Evolutionary conservation across 2,329 filamentous ascomycete species (phyloP).

Genomic region (Alternaria gansuensis): DNA sequence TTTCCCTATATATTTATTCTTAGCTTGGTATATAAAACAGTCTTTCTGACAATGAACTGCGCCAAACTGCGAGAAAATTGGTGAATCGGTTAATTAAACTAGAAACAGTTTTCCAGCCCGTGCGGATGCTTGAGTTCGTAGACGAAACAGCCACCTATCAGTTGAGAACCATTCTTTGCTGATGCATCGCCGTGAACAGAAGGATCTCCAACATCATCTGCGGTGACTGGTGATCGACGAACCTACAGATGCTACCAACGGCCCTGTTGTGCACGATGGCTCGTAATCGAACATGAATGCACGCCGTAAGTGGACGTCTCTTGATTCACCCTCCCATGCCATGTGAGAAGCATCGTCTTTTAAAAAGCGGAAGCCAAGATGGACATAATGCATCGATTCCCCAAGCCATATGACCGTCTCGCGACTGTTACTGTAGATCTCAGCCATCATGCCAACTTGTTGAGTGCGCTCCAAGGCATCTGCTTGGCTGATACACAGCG

Average conservation of each 20-base stretch:
- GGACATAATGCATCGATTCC: neutral
- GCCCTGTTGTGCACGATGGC: neutral
- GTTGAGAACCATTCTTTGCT: slow-evolving; percentile 2
- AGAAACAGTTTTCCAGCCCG: slow-evolving; percentile 1
- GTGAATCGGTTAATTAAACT: neutral
- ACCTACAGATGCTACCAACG: neutral
- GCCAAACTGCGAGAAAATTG: no score
- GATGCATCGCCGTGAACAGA: neutral
- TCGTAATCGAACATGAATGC: slow-evolving; percentile 4
- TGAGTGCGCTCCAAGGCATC: slow-evolving; percentile 10
- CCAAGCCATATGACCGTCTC: slow-evolving; percentile 20
- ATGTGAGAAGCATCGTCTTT: neutral
- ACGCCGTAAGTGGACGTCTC: neutral
- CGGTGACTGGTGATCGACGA: neutral
- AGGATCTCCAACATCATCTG: neutral
- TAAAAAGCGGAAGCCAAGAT: neutral
- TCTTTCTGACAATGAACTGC: neutral
- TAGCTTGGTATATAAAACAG: neutral
- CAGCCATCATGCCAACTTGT: slow-evolving; percentile 18
- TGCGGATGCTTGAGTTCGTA: slow-evolving; percentile 11
- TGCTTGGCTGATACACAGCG: slow-evolving; percentile 16
- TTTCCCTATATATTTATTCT: neutral
- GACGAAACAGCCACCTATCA: slow-evolving; percentile 34
- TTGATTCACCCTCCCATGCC: slow-evolving; percentile 10
- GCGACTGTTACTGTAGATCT: slow-evolving; percentile 16